Base-by-base conservation (phyloP, 2,329 filamentous ascomycete species). In the Cyclaneusma minus region DNA sequence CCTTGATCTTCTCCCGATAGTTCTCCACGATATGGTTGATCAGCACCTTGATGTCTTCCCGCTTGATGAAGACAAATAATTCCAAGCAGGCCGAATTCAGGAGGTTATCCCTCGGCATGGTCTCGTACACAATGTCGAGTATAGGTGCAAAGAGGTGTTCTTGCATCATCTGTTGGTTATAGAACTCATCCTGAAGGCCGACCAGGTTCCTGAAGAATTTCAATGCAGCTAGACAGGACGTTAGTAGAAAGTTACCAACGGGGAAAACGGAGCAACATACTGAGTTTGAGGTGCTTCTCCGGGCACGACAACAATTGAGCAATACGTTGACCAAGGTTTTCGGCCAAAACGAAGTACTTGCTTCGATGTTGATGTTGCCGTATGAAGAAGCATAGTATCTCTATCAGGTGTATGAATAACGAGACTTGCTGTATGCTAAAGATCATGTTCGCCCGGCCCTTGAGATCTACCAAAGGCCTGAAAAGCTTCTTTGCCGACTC, bases 71-170 rank as follows among this genome's bases (percentile, higher is more conserved):
- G 43, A 92, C 84, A 37, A 98, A 95, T 22, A 98, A 68, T 44
- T 98, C 89, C 7, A 95, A 62, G 41, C 83, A 93, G 6, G 85
- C 87, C 1, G 87, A 95, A 49, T 89, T 91, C 16, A 95, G 63
- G 3, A 98, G 62, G 40, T 94, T 95, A 50, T 98, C 87, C 21
- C 84, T 71, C 1, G 85, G 82, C 68, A 94, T 78, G 0, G 83
- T 89, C 37, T 80, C 70, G 29, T 78, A 67, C 17, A 95, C 66
- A 19, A 94, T 75, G 38, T 89, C 71, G 9, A 98, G 60, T 17
- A 95, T 80, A 1, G 84, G 79, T 21, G 78, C 80, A 32, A 95
- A 73, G 0, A 89, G 70, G 32, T 75, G 70, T 46, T 85, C 78
- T 38, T 84, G 72, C 14, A 76, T 78, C 40, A 95, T 68, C 40